Base-by-base conservation (phyloP, 352 stramenopile genomes). In the Pythium oligandrum region DNA sequence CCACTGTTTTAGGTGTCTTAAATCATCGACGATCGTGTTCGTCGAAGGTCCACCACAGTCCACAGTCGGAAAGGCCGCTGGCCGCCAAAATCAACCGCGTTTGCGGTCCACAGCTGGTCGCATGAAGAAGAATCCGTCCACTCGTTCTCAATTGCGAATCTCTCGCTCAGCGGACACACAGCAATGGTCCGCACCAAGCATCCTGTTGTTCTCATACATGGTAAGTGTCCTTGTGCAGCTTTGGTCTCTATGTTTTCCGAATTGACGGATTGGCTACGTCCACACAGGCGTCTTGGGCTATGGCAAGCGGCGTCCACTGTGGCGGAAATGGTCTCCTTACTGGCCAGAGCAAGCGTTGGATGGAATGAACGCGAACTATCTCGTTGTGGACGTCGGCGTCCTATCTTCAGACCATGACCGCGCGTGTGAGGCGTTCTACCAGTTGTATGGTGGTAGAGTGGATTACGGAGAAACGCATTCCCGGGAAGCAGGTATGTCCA, bases 331-430 rank as follows among this genome's bases (percentile, higher is more conserved):
- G 63, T 47, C 66, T 31, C 75, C 75, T 3, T 89, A 86, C 56
- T 87, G 76, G 76, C 78, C 78, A 11, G 68, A 83, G 53, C 48
- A 49, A 3, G 64, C 71, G 36, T 62, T 89, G 8, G 48, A 68
- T n/a, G 51, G 47, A 5, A 51, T 87, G 8, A 73, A 81, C 43
- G 59, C 71, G 12, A 87, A 87, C 61, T 75, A 87, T 45, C 26
- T 78, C 33, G 52, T 89, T 1, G 60, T 86, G 17, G 74, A 88
- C 49, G 73, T 89, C 8, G 78, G 78, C 31, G 51, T 62, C 34
- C 61, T 80, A 26, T 84, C 79, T 4, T 90, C 79, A 4, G 75
- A 88, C 51, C 73, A 90, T 55, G 79, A 90, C 55, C 73, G 79
- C 43, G 75, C 75, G 0, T 86, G 75, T 46, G 79, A 90, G 48